Evolutionary conservation across 1,139 yeast genomes (phyloP).

Genomic region (Hyphopichia burtonii): DNA sequence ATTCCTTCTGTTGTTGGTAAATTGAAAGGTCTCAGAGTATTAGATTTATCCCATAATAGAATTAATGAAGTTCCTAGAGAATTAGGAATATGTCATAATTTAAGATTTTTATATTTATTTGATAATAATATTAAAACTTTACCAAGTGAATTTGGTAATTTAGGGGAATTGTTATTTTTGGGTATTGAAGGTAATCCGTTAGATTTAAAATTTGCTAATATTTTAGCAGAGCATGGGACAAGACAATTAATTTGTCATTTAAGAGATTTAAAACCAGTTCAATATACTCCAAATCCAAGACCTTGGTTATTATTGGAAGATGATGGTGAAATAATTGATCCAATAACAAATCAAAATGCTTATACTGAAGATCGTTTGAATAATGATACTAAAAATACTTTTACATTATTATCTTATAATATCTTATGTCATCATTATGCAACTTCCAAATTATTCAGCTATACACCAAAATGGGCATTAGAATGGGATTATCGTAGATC

Average conservation of each 20-base stretch:
- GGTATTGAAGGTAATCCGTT: conserved; percentile 95
- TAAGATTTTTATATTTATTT: conserved; percentile 81
- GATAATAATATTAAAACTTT: conserved; percentile 76
- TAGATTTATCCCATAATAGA: conserved; percentile 81
- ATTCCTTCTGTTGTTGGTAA: conserved; percentile 72
- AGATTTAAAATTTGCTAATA: conserved; percentile 60
- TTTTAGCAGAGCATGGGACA: conserved; percentile 81
- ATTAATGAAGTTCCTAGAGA: conserved; percentile 74
- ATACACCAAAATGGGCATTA: conserved; percentile 96
- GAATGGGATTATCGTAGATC: conserved; percentile 91
- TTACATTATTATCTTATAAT: conserved; percentile 84
- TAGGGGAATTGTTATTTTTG: conserved; percentile 79
- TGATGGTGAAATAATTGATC: conserved; percentile 63
- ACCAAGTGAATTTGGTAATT: conserved; percentile 83
- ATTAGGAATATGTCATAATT: conserved; percentile 76
- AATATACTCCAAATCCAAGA: conserved; percentile 66
- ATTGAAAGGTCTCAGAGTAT: conserved; percentile 71
- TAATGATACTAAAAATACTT: conserved; percentile 36
- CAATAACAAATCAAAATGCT: conserved; percentile 29
- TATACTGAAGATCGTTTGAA: conserved; percentile 26
- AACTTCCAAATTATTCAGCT: conserved; percentile 85
- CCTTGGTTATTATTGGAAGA: conserved; percentile 79
- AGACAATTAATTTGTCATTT: conserved; percentile 75
- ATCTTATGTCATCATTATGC: conserved; percentile 96
- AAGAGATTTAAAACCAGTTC: conserved; percentile 76